Conservation (phyloP, 305 asterid genomes). For the Caryopteris hybrid region DNA sequence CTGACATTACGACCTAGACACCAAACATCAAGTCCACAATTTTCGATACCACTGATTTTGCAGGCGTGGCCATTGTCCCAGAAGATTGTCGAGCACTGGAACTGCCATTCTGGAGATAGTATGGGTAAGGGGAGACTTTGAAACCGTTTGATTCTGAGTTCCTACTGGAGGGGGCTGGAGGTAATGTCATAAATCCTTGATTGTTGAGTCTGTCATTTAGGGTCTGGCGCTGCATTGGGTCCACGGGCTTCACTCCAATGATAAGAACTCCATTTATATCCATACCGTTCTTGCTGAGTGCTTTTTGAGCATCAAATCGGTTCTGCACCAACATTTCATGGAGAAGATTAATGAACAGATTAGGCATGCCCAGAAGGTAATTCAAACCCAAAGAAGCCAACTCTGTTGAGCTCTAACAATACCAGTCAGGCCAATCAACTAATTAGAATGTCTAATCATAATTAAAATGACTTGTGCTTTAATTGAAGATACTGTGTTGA, state of each 20-base stretch:
- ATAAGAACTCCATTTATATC: slow-evolving; percentile 85
- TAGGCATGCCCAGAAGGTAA: neutral
- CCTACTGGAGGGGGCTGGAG: slow-evolving; percentile 53
- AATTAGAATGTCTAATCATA: neutral
- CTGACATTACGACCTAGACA: slow-evolving; percentile 30
- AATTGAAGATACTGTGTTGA: too few relatives aligned
- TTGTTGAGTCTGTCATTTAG: slow-evolving; percentile 64
- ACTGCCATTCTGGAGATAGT: slow-evolving; percentile 62
- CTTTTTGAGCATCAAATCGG: slow-evolving; percentile 86
- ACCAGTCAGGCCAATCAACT: too few relatives aligned
- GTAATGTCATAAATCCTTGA: slow-evolving; percentile 79
- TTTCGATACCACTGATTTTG: slow-evolving; percentile 80
- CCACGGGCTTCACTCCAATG: slow-evolving; percentile 88
- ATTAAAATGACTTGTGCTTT: too few relatives aligned
- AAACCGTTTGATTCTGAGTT: slow-evolving; percentile 43
- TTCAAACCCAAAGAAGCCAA: neutral
- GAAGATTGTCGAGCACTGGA: slow-evolving; percentile 43
- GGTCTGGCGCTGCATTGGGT: slow-evolving; percentile 71
- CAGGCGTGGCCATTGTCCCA: slow-evolving; percentile 82
- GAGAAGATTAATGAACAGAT: neutral
- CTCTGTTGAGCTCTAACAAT: neutral
- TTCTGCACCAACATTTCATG: slow-evolving; percentile 43
- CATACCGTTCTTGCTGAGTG: slow-evolving; percentile 82
- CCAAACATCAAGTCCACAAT: slow-evolving; percentile 90
- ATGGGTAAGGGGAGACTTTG: slow-evolving; percentile 51